Percentiles rank a stretch among this genome's conserved stretches.
These are phyloP conservation scores for Arthroderma sp. DNA, from an alignment of 2,329 filamentous ascomycete species.

Conservation along the genomic window DNA sequence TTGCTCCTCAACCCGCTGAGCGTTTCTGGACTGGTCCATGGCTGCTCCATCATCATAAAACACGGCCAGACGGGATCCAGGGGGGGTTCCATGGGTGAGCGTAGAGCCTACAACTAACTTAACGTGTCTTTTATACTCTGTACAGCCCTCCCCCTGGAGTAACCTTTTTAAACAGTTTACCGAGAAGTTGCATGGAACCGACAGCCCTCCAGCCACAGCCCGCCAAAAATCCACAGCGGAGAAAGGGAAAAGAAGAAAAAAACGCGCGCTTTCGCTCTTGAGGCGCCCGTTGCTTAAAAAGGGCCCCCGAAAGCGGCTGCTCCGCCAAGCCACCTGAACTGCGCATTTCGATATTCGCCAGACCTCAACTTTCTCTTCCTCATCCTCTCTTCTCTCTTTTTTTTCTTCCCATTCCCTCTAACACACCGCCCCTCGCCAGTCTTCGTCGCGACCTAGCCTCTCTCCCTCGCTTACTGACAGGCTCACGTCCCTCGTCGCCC, in stretches of 20 bases:
- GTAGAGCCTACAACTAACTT: background rate
- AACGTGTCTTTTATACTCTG: no score
- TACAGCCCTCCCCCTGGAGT: background rate
- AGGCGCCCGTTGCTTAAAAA: background rate
- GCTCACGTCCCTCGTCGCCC: background rate
- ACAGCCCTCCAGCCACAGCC: background rate
- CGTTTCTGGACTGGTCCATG: background rate
- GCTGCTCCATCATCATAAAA: background rate
- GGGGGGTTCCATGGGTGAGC: background rate
- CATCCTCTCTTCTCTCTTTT: background rate
- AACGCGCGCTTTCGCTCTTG: background rate
- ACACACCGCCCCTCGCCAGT: background rate
- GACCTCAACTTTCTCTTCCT: background rate
- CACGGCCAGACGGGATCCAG: constrained; percentile 4
- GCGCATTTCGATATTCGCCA: background rate
- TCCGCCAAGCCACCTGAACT: constrained; percentile 2
- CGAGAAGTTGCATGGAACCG: no score
- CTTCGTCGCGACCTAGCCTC: background rate
- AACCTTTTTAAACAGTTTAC: background rate
- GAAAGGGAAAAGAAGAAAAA: background rate
- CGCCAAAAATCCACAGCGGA: background rate
- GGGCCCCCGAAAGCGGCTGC: background rate
- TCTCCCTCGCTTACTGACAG: background rate
- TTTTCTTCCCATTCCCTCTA: background rate
- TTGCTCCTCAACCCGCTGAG: no score